Evolutionary conservation across 805 yeast genomes (phyloP).

Genomic region (Blastobotrys attinorum): DNA sequence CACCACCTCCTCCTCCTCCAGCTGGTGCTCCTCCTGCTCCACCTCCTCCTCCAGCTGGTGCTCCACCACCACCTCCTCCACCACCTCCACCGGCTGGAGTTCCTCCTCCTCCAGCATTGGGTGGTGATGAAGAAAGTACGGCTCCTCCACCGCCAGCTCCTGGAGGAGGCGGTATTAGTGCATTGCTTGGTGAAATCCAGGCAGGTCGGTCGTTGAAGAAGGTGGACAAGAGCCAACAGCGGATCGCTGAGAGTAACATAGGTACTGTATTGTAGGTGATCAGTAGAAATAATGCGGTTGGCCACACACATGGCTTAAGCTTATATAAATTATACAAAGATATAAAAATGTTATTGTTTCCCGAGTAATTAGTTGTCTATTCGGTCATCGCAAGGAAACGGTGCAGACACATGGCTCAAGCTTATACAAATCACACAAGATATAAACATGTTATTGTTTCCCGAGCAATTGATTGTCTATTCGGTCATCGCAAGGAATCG

Average conservation of each 20-base stretch:
- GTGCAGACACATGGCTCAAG: no score
- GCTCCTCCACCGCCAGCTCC: conserved; percentile 27
- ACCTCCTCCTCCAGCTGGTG: conserved; percentile 32
- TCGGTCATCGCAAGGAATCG: no score
- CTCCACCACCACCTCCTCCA: conserved; percentile 38
- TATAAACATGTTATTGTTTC: no score
- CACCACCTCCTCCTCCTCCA: conserved; percentile 27
- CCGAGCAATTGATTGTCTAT: no score
- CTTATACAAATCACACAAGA: no score
- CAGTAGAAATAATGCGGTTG: no score
- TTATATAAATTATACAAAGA: no score
- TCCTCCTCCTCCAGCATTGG: conserved; percentile 29
- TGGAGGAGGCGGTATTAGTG: conserved; percentile 26
- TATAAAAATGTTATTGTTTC: no score
- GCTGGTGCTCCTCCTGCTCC: conserved; percentile 29
- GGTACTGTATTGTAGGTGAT: conserved; percentile 23
- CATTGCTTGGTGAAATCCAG: conserved; percentile 29
- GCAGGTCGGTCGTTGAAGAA: conserved; percentile 26
- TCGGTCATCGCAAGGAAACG: no score
- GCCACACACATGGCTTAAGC: no score
- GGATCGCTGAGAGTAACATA: conserved; percentile 17
- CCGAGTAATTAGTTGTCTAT: no score
- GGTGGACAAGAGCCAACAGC: conserved; percentile 25
- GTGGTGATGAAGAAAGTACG: conserved; percentile 27
- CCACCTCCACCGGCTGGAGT: conserved; percentile 31